Base-by-base conservation (phyloP, 2,329 filamentous ascomycete species). In the Diplodia scrobiculata region DNA sequence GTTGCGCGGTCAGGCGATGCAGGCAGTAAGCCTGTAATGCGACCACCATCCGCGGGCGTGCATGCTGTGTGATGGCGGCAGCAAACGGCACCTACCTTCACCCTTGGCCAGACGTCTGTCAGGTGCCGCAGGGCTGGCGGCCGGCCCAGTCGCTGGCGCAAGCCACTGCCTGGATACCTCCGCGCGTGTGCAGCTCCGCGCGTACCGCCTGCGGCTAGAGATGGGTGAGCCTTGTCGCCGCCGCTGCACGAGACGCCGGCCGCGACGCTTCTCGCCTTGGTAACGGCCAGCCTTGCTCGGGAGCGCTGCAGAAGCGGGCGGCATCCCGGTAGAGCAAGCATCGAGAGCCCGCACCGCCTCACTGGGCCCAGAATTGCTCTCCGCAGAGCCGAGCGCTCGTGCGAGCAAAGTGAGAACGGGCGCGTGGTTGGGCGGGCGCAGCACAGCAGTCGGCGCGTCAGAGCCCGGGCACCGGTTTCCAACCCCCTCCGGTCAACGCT, bases 1-100 rank as follows among this genome's bases (percentile, higher is more conserved):
- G 47, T 63, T 48, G 63, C 47, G 47, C 29, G 63, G 63, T 65
- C 63, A 65, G 63, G 51, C 63, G 63, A 65, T 65, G 29, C 59
- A 48, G 48, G 59, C 59, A 52, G 60, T 47, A 53, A 47, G 60
- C 48, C 60, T 53, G 48, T 53, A 64, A 45, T 48, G 48, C 48
- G 41, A 65, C 36, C 25, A 11, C 45, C 63, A 55, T 52, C 63
- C 21, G 41, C 17, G 59, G 45, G 34, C 34, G 34, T 21, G 45
- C 19, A 27, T 64, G 47, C 60, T 53, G 60, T 64, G 47, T 13
- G 32, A 54, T 53, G 34, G 60, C 60, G 34, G 47, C n/a, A 47
- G 21, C 34, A 55, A 38, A 52, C 36, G 29, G 54, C 41, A 41
- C 27, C 53, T 27, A 50, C 25, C 63, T 65, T 52, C 55, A 32